A percentile compares a stretch with the other conserved stretches of the same genome.
Conservation (phyloP, 2,329 filamentous ascomycete genomes). For the Penicillium sp. region DNA sequence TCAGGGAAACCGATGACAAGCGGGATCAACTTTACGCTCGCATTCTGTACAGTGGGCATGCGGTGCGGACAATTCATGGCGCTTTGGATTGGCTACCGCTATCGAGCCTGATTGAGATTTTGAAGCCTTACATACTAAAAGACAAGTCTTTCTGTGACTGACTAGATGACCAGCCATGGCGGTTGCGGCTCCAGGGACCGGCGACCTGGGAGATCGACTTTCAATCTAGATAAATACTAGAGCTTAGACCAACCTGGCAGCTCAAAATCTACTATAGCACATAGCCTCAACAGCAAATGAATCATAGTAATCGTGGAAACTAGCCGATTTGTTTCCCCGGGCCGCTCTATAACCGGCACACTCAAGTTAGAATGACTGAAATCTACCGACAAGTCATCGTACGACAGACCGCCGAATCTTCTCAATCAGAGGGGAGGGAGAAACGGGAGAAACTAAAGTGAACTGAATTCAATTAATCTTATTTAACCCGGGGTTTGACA, state of each 20-base stretch:
- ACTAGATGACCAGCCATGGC: background rate
- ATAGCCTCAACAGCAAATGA: too few species aligned
- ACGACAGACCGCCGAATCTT: too few species aligned
- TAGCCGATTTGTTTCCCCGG: too few species aligned
- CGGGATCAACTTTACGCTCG: conserved; percentile 19
- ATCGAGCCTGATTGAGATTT: conserved; percentile 22
- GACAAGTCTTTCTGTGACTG: conserved; percentile 24
- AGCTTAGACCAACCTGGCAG: background rate
- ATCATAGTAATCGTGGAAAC: too few species aligned
- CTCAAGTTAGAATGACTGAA: too few species aligned
- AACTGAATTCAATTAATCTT: too few species aligned
- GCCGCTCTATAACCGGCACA: too few species aligned
- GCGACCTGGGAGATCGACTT: background rate
- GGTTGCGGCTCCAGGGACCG: background rate
- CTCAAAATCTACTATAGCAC: too few species aligned
- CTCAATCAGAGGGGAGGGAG: too few species aligned
- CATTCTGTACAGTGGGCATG: conserved; percentile 30
- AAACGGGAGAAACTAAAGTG: too few species aligned
- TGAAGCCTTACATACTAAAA: conserved; percentile 24
- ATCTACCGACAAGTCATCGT: too few species aligned
- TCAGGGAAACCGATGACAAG: conserved; percentile 11
- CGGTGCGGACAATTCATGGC: conserved; percentile 29
- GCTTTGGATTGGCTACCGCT: conserved; percentile 29
- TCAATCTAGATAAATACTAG: background rate
- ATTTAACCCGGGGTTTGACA: too few species aligned